Conservation (phyloP, 2,329 filamentous ascomycete genomes). For the Talaromyces rugulosus region DNA sequence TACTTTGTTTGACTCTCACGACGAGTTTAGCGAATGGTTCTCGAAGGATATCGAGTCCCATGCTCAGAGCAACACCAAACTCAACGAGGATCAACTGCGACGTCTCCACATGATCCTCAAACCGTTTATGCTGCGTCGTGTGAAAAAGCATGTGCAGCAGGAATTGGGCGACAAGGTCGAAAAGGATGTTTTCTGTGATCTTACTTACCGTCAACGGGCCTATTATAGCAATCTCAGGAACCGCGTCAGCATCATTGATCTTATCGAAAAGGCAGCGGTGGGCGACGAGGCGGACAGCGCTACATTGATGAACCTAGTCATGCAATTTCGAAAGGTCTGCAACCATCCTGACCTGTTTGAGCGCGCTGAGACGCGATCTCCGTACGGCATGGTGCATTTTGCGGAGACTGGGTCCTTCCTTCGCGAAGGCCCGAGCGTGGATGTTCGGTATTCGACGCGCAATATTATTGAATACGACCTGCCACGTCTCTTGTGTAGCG, state of each 20-base stretch:
- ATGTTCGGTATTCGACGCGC: slow-evolving; percentile 81
- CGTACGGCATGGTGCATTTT: slow-evolving; percentile 78
- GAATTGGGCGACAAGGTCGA: slow-evolving; percentile 99
- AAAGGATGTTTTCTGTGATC: slow-evolving; percentile 89
- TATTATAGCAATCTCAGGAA: slow-evolving; percentile 90
- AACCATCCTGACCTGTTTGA: slow-evolving; percentile 98
- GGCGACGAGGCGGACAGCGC: slow-evolving; percentile 93
- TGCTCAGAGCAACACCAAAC: slow-evolving; percentile 97
- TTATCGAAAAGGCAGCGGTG: slow-evolving; percentile 93
- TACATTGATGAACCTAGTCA: slow-evolving; percentile 97
- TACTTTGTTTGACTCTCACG: slow-evolving; percentile 73
- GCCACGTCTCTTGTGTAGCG: slow-evolving; percentile 76
- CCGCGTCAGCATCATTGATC: slow-evolving; percentile 97
- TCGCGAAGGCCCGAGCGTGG: slow-evolving; percentile 75
- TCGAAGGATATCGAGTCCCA: slow-evolving; percentile 81
- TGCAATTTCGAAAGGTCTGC: slow-evolving; percentile 99
- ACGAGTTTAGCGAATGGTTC: slow-evolving; percentile 52
- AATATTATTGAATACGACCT: slow-evolving; percentile 81
- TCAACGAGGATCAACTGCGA: slow-evolving; percentile 96
- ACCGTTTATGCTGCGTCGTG: slow-evolving; percentile 98
- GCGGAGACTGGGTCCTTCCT: slow-evolving; percentile 95
- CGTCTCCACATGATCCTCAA: slow-evolving; percentile 98
- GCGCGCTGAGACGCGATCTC: slow-evolving; percentile 83
- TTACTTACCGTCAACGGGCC: slow-evolving; percentile 92
- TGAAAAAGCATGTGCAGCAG: slow-evolving; percentile 99